Evolutionary conservation across 495 filamentous ascomycete genomes (phyloP), one percentile per base, ranked within the genome.

Genomic region (Aspergillus cavernicola): DNA sequence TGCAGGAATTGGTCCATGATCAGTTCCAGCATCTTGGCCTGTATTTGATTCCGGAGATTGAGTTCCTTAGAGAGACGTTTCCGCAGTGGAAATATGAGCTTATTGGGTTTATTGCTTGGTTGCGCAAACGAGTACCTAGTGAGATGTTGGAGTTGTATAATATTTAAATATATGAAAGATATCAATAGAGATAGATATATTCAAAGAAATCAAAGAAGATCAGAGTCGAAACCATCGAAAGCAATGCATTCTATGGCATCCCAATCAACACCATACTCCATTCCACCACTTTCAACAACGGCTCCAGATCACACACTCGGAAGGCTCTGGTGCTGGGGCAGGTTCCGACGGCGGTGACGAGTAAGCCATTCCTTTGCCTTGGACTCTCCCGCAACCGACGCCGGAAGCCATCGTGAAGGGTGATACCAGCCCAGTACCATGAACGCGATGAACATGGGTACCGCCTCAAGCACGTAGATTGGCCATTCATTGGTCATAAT

Each of bases 401-500:
- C 31, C 9, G 36, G 13, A 24, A 64, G 33, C 35, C 49, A 61
- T 8, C 62, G 37, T 1, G 55, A 57, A 3, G 62, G 62, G 48
- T 64, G 62, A 52, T 59, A 64, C 62, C 62, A 64, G 23, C 61
- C 61, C 29, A 66, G 23, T 0, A 59, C 59, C 37, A 59, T 52
- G 8, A 70, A 64, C 6, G 67, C 61, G 13, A 65, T 54, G 10
- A 73, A 28, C 69, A 73, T 73, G 20, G 67, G 69, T n/a, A 66
- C 52, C 10, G 63, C 59, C 53, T 73, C 69, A 23, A 73, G 65
- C 11, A 73, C 69, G 41, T 68, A 70, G 40, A 70, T 54, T 4
- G 67, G 59, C 69, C 67, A 73, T 54, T 70, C 69, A 33, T 70
- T 62, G 10, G 47, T 62, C 36, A 67, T 69, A 6, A 62, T 59